These are phyloP conservation scores for Auriscalpium orientale DNA, from an alignment of 768 basidiomycete species.

Conservation along the genomic window DNA sequence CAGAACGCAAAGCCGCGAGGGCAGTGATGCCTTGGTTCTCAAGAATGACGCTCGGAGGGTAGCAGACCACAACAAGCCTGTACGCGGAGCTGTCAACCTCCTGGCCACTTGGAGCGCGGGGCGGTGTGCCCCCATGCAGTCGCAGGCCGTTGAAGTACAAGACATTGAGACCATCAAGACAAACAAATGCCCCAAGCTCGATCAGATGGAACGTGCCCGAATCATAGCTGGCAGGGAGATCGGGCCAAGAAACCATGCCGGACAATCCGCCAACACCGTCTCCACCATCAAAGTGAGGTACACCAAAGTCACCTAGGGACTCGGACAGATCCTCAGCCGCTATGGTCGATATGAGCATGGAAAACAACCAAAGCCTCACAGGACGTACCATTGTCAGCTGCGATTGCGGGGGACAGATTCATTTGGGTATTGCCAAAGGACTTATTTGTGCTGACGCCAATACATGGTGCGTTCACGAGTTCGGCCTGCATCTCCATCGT, in stretches of 20 bases:
- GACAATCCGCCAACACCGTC: background rate
- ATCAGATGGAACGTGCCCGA: background rate
- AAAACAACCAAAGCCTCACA: background rate
- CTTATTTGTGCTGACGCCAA: background rate
- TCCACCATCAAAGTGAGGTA: background rate
- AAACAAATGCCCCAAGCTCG: background rate
- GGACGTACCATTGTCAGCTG: background rate
- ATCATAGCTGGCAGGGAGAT: background rate
- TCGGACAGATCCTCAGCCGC: background rate
- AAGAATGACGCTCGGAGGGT: background rate
- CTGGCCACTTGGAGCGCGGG: background rate
- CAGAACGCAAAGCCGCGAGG: conserved; percentile 1
- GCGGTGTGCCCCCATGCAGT: background rate
- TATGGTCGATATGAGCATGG: background rate
- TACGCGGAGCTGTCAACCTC: background rate
- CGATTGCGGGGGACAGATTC: background rate
- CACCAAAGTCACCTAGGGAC: background rate
- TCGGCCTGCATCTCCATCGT: background rate
- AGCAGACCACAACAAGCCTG: background rate
- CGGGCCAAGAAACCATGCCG: background rate
- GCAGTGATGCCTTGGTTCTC: background rate
- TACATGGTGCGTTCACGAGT: background rate
- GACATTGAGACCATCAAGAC: background rate
- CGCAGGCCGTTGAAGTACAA: background rate
- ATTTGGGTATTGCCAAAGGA: background rate